A percentile compares a stretch with the other conserved stretches of the same genome.
These are phyloP conservation scores for Pezicula neosporulosa DNA, from an alignment of 2,329 filamentous ascomycete genomes.

Conservation along the genomic window DNA sequence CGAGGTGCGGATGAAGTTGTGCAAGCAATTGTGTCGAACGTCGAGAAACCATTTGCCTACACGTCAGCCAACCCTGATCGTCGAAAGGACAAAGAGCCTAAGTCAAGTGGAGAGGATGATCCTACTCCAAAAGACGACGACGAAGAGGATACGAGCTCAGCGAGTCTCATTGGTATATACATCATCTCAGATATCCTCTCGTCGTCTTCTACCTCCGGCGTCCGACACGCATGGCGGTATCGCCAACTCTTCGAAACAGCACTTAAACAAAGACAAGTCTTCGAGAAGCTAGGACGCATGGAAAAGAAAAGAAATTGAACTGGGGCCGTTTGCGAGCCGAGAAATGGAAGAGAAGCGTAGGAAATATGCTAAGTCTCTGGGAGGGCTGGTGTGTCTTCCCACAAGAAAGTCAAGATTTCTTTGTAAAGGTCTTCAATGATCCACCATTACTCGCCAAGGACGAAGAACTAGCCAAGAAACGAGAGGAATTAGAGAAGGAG, in stretches of 20 bases:
- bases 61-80: slow-evolving; percentile 65
- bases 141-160: slow-evolving; percentile 63
- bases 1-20: slow-evolving; percentile 87
- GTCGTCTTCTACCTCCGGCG: slow-evolving; percentile 58
- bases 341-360: slow-evolving; percentile 61
- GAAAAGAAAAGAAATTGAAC: slow-evolving; percentile 55
- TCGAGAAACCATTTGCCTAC: slow-evolving; percentile 72
- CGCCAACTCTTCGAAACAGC: slow-evolving; percentile 60
- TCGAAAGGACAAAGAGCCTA: slow-evolving; percentile 31
- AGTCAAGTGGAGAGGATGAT: slow-evolving; percentile 32
- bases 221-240: slow-evolving; percentile 67
- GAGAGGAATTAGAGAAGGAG: slow-evolving; percentile 26
- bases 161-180: slow-evolving; percentile 79
- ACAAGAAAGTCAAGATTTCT: slow-evolving; percentile 66
- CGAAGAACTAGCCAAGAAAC: slow-evolving; percentile 27
- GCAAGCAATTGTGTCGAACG: slow-evolving; percentile 80
- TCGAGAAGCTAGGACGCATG: slow-evolving; percentile 60
- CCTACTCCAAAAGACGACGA: slow-evolving; percentile 38
- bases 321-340: slow-evolving; percentile 66
- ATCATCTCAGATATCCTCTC: slow-evolving; percentile 68
- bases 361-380: slow-evolving; percentile 54
- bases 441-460: slow-evolving; percentile 52
- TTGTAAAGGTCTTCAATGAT: slow-evolving; percentile 68
- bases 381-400: slow-evolving; percentile 72
- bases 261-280: slow-evolving; percentile 55